phyloP scores from a whole-genome alignment of 192 early-diverging fungal genomes.

The Geranomyces michiganensis region DNA sequence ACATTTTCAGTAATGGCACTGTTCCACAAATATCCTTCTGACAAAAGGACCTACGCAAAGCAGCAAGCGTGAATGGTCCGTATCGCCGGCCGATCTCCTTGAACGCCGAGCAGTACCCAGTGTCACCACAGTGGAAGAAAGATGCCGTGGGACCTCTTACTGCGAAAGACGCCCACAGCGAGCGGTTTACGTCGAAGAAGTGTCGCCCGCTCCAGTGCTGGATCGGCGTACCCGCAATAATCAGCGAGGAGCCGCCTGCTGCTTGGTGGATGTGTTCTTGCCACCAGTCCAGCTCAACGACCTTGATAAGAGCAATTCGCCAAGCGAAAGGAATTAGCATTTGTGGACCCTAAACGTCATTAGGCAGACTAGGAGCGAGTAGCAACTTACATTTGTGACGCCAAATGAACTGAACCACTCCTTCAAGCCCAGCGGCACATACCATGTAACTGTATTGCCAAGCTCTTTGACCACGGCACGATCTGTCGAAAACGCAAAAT shows the following conservation, averaged over 20 bases:
- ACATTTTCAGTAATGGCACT: no score
- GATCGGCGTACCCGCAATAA: constrained; percentile 46
- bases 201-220: constrained; percentile 50
- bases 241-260: constrained; percentile 23
- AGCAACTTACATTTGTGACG: constrained; percentile 49
- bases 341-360: background rate
- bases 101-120: constrained; percentile 58
- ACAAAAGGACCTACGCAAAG: constrained; percentile 42
- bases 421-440: constrained; percentile 54
- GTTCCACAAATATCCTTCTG: background rate
- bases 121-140: constrained; percentile 63
- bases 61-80: constrained; percentile 56
- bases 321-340: background rate
- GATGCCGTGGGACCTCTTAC: constrained; percentile 41
- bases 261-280: constrained; percentile 51
- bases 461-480: constrained; percentile 51
- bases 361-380: background rate
- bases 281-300: constrained; percentile 64
- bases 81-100: constrained; percentile 54
- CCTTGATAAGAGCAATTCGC: constrained; percentile 15
- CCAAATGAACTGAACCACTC: constrained; percentile 50
- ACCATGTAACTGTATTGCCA: constrained; percentile 57
- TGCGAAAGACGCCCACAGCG: constrained; percentile 57
- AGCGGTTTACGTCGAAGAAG: constrained; percentile 50
- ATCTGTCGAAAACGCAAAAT: constrained; percentile 34